Evolutionary conservation across 352 stramenopile genomes (phyloP).

Genomic region (Elongisporangium anandrum): DNA sequence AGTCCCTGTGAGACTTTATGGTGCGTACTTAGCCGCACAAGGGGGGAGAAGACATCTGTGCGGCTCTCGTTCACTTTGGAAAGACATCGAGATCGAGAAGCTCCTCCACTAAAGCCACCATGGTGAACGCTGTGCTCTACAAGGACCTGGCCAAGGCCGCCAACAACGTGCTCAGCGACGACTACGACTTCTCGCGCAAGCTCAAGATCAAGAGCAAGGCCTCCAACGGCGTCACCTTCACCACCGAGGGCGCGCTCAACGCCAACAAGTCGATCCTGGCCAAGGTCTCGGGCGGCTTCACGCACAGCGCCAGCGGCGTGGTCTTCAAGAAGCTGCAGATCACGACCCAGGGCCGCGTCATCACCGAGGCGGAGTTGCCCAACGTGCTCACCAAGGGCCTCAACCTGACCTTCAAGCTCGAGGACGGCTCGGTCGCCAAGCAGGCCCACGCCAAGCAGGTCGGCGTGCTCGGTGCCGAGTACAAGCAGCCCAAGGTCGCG

Average conservation of each 20-base stretch:
- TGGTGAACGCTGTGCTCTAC: slow-evolving; percentile 58
- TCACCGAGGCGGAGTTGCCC: slow-evolving; percentile 73
- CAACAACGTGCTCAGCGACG: slow-evolving; percentile 63
- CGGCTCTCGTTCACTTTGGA: slow-evolving; percentile 40
- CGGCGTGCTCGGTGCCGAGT: slow-evolving; percentile 72
- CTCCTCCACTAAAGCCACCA: slow-evolving; percentile 6
- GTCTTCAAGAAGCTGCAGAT: slow-evolving; percentile 88
- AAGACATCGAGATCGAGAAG: slow-evolving; percentile 12
- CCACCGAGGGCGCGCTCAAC: slow-evolving; percentile 65
- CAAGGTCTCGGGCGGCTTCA: slow-evolving; percentile 78
- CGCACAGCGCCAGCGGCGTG: slow-evolving; percentile 53
- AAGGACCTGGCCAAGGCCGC: slow-evolving; percentile 83
- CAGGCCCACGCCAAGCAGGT: slow-evolving; percentile 67
- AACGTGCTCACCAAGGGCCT: slow-evolving; percentile 74
- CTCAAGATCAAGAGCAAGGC: slow-evolving; percentile 82
- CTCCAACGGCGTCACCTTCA: slow-evolving; percentile 71
- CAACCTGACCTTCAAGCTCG: slow-evolving; percentile 81
- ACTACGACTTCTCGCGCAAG: slow-evolving; percentile 80
- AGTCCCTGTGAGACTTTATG: not conserved
- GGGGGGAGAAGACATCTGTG: slow-evolving; percentile 15
- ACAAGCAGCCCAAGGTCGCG: slow-evolving; percentile 70
- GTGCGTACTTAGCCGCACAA: not conserved
- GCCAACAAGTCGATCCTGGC: slow-evolving; percentile 83
- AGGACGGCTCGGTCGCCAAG: slow-evolving; percentile 77
- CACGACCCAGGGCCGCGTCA: slow-evolving; percentile 69